Base-by-base conservation (phyloP, 306 rosid species). In the Cucurbita pepo region DNA sequence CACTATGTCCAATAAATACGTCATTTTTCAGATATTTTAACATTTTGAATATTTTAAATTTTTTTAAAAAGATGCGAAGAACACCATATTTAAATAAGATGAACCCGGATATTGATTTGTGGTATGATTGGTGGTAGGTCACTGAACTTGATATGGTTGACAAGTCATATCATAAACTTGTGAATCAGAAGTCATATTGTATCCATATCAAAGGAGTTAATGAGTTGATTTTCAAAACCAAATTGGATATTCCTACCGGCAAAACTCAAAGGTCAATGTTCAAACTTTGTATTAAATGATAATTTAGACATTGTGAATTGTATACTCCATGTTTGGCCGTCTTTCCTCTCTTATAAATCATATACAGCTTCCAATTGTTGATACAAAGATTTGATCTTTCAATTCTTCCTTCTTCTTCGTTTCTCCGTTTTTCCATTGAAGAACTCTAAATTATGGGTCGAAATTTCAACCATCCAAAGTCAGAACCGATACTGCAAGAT, bases 251-350 rank as follows among this genome's bases (percentile, higher is more conserved):
- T 22, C n/a, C 14, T 45, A 47, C 72, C 56, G 7, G 10, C 55
- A 22, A 67, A 47, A 21, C 72, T 4, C 19, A 7, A 21, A 6
- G 2, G 72, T 67, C 72, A 67, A 67, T 21, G 11, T 67, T 67
- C 56, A 67, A 67, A 67, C 72, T 67, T 22, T 6, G 12, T 66
- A 45, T 45, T 66, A 66, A 66, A 66, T 66, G 72, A 66, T 66
- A 12, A 11, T 34, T 21, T 66, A 19, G 55, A 66, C 72, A 55
- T 45, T 45, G n/a, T 43, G 16, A 64, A 43, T 64, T 18, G n/a
- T 10, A 10, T 64, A 21, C 71, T 64, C 69, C 50, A 40, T 48
- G 15, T 11, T 12, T 57, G 3, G 9, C 41, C 40, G 8, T 3
- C 40, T 25, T 11, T 57, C 1, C 0, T 60, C 47, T 18, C 12